Evolutionary conservation across 2,329 filamentous ascomycete genomes (phyloP).

Genomic region (Microcyclospora pomicola): DNA sequence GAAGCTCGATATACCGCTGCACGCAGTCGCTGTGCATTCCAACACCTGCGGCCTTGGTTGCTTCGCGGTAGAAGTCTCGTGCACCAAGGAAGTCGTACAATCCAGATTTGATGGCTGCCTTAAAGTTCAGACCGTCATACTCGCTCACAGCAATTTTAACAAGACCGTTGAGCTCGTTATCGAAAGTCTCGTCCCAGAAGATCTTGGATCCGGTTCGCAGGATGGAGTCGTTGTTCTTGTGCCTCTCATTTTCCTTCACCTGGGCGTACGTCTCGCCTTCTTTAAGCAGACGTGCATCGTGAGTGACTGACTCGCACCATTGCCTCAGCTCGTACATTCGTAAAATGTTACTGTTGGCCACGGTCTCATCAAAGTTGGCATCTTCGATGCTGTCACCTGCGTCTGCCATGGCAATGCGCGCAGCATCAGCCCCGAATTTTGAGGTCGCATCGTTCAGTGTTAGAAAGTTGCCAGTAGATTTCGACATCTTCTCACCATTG

Average conservation of each 20-base stretch:
- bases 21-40: slow-evolving; percentile 78
- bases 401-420: slow-evolving; percentile 81
- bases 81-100: slow-evolving; percentile 86
- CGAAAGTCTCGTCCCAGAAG: slow-evolving; percentile 80
- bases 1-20: slow-evolving; percentile 69
- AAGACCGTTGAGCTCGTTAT: slow-evolving; percentile 80
- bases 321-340: slow-evolving; percentile 71
- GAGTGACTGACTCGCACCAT: slow-evolving; percentile 79
- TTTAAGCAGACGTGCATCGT: slow-evolving; percentile 40
- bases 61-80: slow-evolving; percentile 82
- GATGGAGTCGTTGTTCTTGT: slow-evolving; percentile 40
- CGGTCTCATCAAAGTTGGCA: slow-evolving; percentile 92
- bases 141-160: slow-evolving; percentile 66
- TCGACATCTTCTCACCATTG: slow-evolving; percentile 98
- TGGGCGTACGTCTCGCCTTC: slow-evolving; percentile 30
- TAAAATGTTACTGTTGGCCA: slow-evolving; percentile 83
- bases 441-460: slow-evolving; percentile 72
- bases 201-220: slow-evolving; percentile 62
- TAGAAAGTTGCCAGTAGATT: slow-evolving; percentile 94
- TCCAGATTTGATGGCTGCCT: slow-evolving; percentile 66
- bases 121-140: slow-evolving; percentile 69
- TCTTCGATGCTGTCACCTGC: slow-evolving; percentile 89
- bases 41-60: slow-evolving; percentile 58
- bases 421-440: slow-evolving; percentile 92
- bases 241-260: slow-evolving; percentile 28